A percentile compares a stretch with the other conserved stretches of the same genome.
Conservation (phyloP, 768 basidiomycete genomes). For the Lactifluus pinguis region DNA sequence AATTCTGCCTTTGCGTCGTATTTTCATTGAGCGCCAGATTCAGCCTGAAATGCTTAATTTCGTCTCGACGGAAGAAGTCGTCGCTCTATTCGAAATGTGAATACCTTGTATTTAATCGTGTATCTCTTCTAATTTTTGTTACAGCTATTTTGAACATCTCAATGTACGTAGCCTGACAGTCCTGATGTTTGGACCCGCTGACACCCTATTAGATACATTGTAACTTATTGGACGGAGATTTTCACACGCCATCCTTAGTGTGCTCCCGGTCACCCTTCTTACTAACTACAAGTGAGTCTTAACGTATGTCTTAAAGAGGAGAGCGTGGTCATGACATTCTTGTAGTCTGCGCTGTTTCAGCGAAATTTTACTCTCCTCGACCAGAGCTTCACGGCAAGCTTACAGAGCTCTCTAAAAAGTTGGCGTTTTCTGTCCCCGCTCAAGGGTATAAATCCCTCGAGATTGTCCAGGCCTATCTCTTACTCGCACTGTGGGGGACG, state of each 20-base stretch:
- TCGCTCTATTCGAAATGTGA: conserved; percentile 84
- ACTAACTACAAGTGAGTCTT: conserved; percentile 73
- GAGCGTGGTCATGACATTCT: background rate
- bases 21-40: conserved; percentile 82
- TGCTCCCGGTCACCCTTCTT: conserved; percentile 93
- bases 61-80: conserved; percentile 80
- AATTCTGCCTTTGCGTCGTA: conserved; percentile 68
- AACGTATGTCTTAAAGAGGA: background rate
- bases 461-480: conserved; percentile 90
- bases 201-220: conserved; percentile 51
- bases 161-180: conserved; percentile 39
- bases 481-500: conserved; percentile 84
- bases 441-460: conserved; percentile 88
- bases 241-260: conserved; percentile 90
- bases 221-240: conserved; percentile 73
- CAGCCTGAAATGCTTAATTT: conserved; percentile 94
- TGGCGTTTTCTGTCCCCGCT: conserved; percentile 82
- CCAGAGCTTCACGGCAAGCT: conserved; percentile 76
- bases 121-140: conserved; percentile 4
- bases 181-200: background rate
- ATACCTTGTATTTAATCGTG: conserved; percentile 25
- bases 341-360: conserved; percentile 88
- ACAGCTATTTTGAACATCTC: conserved; percentile 68
- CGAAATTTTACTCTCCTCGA: conserved; percentile 77
- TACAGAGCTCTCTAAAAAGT: conserved; percentile 73